A percentile compares a stretch with the other conserved stretches of the same genome.
These are phyloP conservation scores for Boeremia exigua DNA, from an alignment of 2,329 filamentous ascomycete genomes.

Conservation along the genomic window DNA sequence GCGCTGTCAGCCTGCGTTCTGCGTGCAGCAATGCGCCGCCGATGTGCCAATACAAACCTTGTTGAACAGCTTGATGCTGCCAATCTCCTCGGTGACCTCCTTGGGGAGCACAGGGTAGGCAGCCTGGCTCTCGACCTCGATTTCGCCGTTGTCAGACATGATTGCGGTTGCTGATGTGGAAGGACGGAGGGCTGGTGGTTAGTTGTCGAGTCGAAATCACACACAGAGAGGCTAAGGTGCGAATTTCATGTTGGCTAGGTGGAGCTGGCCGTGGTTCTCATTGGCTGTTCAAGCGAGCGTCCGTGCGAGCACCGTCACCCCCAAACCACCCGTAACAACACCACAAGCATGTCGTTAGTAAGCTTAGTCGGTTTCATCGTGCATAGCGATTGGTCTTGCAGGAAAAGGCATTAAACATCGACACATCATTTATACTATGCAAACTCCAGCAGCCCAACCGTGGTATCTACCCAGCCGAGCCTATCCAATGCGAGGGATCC, in stretches of 20 bases:
- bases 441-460: slow-evolving; percentile 17
- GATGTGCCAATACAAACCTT: slow-evolving; percentile 55
- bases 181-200: slow-evolving; percentile 35
- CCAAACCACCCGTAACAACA: background rate
- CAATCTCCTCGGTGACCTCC: slow-evolving; percentile 88
- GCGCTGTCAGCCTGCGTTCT: slow-evolving; percentile 21
- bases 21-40: slow-evolving; percentile 13
- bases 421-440: background rate
- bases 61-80: slow-evolving; percentile 96
- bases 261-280: background rate
- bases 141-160: slow-evolving; percentile 92
- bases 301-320: background rate
- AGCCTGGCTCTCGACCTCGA: slow-evolving; percentile 83
- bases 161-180: slow-evolving; percentile 39
- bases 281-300: slow-evolving; percentile 23
- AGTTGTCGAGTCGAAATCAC: slow-evolving; percentile 19
- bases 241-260: slow-evolving; percentile 15
- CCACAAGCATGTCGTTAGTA: background rate
- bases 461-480: slow-evolving; percentile 35
- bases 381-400: background rate
- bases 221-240: slow-evolving; percentile 2
- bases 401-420: background rate
- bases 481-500: slow-evolving; percentile 6
- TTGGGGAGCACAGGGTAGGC: slow-evolving; percentile 86
- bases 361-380: background rate